phyloP scores from a whole-genome alignment of 192 early-diverging fungal species.

The Coemansia sp. region DNA sequence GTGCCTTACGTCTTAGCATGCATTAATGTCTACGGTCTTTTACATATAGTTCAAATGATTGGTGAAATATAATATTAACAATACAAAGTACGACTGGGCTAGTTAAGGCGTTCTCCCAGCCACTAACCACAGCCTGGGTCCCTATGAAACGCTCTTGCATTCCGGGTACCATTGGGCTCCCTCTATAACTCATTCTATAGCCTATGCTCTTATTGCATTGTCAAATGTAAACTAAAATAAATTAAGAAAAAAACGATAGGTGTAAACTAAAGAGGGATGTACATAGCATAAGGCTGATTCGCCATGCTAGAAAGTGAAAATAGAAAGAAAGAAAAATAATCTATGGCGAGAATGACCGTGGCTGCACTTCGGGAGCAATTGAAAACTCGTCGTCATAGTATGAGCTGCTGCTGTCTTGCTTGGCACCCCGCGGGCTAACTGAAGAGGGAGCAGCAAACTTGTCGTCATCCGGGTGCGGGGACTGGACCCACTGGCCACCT shows the following conservation, averaged over 20 bases:
- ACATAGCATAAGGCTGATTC: not conserved
- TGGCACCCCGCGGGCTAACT: not conserved
- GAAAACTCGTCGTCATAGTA: conserved; percentile 7
- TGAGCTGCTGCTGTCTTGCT: conserved; percentile 1
- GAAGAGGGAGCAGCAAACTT: not conserved
- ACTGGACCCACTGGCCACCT: not conserved
- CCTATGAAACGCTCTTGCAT: no score
- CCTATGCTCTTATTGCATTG: not conserved
- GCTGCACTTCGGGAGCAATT: conserved; percentile 1
- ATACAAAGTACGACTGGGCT: no score
- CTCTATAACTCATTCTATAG: no score
- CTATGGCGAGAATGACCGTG: conserved; percentile 6
- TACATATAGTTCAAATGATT: no score
- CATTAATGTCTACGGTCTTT: no score
- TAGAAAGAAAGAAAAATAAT: not conserved
- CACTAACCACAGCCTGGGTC: no score
- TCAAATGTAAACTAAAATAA: not conserved
- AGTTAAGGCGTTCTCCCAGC: no score
- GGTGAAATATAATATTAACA: no score
- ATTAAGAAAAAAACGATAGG: not conserved
- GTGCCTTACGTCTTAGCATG: no score
- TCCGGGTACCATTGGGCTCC: no score
- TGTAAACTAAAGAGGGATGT: not conserved
- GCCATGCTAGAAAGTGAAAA: not conserved
- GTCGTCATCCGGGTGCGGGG: not conserved